Evolutionary conservation across 306 rosid genomes (phyloP).

Genomic region (Prunus dulcis): DNA sequence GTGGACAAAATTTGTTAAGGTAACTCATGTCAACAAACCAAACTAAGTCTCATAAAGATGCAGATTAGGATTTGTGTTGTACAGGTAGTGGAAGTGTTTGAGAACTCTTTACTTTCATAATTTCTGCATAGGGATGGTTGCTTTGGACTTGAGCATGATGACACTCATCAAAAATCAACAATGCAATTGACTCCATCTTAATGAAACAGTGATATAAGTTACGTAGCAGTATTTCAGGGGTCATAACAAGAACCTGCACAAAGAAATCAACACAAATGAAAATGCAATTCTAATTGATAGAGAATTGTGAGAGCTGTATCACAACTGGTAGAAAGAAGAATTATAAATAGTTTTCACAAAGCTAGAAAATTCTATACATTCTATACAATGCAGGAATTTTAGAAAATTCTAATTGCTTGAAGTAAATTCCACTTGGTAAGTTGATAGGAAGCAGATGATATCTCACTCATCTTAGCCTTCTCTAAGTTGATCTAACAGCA

Average conservation of each 20-base stretch:
- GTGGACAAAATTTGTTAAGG: slow-evolving; percentile 22
- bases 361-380: not conserved
- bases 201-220: slow-evolving; percentile 70
- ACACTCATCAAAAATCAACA: slow-evolving; percentile 92
- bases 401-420: not conserved
- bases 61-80: slow-evolving; percentile 14
- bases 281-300: slow-evolving; percentile 11
- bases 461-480: not conserved
- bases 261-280: slow-evolving; percentile 20
- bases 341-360: not conserved
- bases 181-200: slow-evolving; percentile 76
- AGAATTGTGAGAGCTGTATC: not conserved
- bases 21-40: slow-evolving; percentile 19
- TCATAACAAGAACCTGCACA: slow-evolving; percentile 91
- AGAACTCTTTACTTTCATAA: slow-evolving; percentile 74
- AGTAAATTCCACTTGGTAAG: slow-evolving; percentile 2
- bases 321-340: not conserved
- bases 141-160: slow-evolving; percentile 95
- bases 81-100: slow-evolving; percentile 17
- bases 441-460: not conserved
- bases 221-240: slow-evolving; percentile 65
- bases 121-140: slow-evolving; percentile 80
- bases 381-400: not conserved
- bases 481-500: slow-evolving; percentile 5
- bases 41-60: slow-evolving; percentile 8